Evolutionary conservation across 2,329 filamentous ascomycete genomes (phyloP).

Genomic region (Hirsutella rhossiliensis): DNA sequence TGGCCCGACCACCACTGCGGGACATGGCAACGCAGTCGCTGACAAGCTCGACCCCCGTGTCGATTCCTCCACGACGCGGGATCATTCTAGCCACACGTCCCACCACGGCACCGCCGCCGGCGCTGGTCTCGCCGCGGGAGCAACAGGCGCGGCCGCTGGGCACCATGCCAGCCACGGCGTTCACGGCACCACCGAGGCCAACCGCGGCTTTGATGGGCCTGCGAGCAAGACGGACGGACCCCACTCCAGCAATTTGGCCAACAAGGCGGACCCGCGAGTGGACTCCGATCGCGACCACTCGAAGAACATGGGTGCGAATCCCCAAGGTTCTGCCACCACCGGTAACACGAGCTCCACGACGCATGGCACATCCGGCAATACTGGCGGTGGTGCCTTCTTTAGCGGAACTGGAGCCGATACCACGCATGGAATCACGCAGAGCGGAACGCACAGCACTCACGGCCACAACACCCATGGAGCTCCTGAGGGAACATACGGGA

Average conservation of each 20-base stretch:
- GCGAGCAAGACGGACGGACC: too few species aligned
- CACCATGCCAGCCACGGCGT: too few species aligned
- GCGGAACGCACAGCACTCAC: background rate
- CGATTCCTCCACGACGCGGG: too few species aligned
- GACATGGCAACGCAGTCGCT: too few species aligned
- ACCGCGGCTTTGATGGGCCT: too few species aligned
- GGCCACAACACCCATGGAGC: background rate
- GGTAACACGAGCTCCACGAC: background rate
- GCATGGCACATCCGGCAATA: constrained; percentile 7
- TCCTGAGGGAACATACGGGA: constrained; percentile 23
- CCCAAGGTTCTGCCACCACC: constrained; percentile 11
- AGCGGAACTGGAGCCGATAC: background rate
- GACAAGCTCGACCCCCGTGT: too few species aligned
- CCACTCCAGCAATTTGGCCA: constrained; percentile 30
- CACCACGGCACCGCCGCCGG: too few species aligned
- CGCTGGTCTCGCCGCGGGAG: too few species aligned
- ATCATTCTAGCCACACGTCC: too few species aligned
- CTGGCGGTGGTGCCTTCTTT: constrained; percentile 5
- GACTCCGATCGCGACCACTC: constrained; percentile 38
- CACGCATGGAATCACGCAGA: constrained; percentile 5
- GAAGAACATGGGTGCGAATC: constrained; percentile 14
- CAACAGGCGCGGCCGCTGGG: too few species aligned
- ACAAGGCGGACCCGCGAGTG: constrained; percentile 40
- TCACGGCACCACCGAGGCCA: too few species aligned
- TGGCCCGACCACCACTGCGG: too few species aligned